Base-by-base conservation (phyloP, 1,284 basidiomycete species). In the Phylloboletellus chloephorus region DNA sequence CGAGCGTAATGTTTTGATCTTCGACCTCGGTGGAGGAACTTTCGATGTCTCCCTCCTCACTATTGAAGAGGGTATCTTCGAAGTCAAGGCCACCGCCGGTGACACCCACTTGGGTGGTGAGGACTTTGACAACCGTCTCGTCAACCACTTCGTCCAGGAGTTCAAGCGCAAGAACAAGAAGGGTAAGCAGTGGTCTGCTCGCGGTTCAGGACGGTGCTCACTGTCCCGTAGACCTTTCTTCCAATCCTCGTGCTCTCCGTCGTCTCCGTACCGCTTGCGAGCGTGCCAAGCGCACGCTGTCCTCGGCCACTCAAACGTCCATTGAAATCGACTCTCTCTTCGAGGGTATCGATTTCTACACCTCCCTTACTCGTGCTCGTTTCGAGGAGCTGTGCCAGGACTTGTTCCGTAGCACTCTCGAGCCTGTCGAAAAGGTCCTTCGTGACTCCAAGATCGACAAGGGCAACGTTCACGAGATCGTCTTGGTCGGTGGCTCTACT, bases 101-200 rank as follows among this genome's bases (percentile, higher is more conserved):
- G 95, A 98, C 73, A 98, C 94, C 49, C 94, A 98, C 69, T 77
- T 98, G 66, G 94, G 94, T 73, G 94, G 95, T 74, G 94, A 98
- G 72, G 94, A 98, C 71, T 98, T 98, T 59, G 95, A 98, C 70
- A 98, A 98, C 78, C 83, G 88, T 56, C 87, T 98, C 55, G 90
- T 98, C 66, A 93, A 94, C 71, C 90, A 97, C 81, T 96, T 98
- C 63, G 86, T 90, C 49, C 89, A 94, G 67, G 93, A 98, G 70
- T 98, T 97, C 80, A 96, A 97, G 82, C 80, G 92, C 66, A 97
- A 97, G 79, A 84, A 92, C 81, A 97, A 96, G 82, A 94, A 93
- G 75, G 87, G 80, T 81, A 57, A 52, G 73, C 62, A 6, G 19
- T 32, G 38, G 5, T 37, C 17, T 24, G 7, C 24, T 31, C 16